Evolutionary conservation across 345 rosid species (phyloP).

Genomic region (Salix suchowensis): DNA sequence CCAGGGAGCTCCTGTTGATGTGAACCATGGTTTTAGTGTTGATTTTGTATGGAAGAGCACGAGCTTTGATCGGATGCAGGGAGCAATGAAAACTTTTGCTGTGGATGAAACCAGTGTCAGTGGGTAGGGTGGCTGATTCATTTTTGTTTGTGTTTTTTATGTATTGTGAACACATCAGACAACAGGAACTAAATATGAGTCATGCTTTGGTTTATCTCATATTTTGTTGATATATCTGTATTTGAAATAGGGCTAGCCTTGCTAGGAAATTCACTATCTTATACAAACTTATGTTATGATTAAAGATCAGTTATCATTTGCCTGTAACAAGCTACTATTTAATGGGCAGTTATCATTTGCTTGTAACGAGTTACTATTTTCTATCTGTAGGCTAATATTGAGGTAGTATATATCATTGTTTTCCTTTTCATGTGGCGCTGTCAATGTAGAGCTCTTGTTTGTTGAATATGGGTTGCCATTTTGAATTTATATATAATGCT

Average conservation of each 20-base stretch:
- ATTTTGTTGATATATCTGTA: neutral
- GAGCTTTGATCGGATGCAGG: slow-evolving; percentile 98
- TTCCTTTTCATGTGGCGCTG: neutral
- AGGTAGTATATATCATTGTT: neutral
- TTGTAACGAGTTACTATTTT: neutral
- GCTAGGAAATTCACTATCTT: neutral
- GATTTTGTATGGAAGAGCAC: slow-evolving; percentile 99
- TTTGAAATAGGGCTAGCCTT: neutral
- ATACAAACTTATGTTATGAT: neutral
- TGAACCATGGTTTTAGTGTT: slow-evolving; percentile 92
- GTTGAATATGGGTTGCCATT: neutral
- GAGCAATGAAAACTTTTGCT: slow-evolving; percentile 99
- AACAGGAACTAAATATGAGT: neutral
- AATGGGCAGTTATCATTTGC: neutral
- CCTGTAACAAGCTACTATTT: neutral
- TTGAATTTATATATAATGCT: neutral
- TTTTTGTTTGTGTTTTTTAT: neutral
- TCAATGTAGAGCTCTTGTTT: neutral
- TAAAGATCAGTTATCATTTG: neutral
- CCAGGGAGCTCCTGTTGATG: slow-evolving; percentile 93
- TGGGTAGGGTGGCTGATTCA: slow-evolving; percentile 48
- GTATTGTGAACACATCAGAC: neutral
- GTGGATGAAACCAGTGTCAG: slow-evolving; percentile 99
- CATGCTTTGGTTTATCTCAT: neutral
- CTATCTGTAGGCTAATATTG: neutral